Conservation (phyloP, 768 basidiomycete species). For the Tulasnella sp. region DNA sequence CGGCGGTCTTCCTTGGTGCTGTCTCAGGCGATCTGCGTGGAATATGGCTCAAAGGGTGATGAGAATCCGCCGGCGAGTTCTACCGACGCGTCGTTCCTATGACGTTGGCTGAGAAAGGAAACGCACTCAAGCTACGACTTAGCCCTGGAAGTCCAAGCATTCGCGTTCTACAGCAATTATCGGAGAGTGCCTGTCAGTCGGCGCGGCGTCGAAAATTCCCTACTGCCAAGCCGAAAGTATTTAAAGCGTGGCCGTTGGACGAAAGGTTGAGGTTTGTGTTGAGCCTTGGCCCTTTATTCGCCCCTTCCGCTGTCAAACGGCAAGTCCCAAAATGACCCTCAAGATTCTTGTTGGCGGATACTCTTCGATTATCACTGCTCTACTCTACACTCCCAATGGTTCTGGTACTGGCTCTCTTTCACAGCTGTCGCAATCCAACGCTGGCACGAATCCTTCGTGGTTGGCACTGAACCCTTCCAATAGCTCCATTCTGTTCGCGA, state of each 20-base stretch:
- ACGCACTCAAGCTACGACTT: neutral
- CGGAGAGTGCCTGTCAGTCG: neutral
- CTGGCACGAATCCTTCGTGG: slow-evolving; percentile 8
- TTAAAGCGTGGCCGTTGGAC: neutral
- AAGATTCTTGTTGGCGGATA: slow-evolving; percentile 4
- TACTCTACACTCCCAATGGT: neutral
- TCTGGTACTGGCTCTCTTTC: slow-evolving; percentile 5
- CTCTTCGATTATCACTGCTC: neutral
- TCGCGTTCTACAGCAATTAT: neutral
- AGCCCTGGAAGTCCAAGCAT: neutral
- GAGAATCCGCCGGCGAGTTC: neutral
- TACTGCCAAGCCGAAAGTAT: neutral
- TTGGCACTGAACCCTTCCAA: neutral
- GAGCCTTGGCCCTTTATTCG: too few relatives aligned
- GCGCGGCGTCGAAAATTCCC: neutral
- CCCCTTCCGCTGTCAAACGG: neutral
- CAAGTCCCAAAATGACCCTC: neutral
- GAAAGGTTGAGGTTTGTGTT: neutral
- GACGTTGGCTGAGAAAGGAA: neutral
- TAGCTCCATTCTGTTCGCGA: slow-evolving; percentile 7
- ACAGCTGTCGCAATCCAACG: neutral
- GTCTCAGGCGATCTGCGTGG: neutral
- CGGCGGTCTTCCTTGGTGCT: neutral
- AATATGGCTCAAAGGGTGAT: neutral
- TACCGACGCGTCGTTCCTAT: neutral